Evolutionary conservation across 1,284 basidiomycete genomes (phyloP).

Genomic region (Leccinum colubrinum): DNA sequence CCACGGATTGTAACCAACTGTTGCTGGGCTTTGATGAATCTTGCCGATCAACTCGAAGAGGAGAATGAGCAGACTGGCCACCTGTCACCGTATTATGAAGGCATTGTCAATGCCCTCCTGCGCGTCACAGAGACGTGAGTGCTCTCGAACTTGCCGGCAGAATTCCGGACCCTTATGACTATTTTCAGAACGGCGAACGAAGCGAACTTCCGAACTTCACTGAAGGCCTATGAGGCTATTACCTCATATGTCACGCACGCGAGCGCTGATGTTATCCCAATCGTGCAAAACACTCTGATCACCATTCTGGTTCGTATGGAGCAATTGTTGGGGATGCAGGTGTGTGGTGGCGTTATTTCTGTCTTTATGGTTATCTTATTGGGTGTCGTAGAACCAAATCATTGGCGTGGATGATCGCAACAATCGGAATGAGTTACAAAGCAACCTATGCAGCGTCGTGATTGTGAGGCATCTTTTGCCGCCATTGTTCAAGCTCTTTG

Average conservation of each 20-base stretch:
- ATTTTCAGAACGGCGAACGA: constrained; percentile 76
- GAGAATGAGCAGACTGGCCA: constrained; percentile 53
- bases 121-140: constrained; percentile 82
- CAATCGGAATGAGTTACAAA: constrained; percentile 98
- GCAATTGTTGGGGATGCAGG: constrained; percentile 80
- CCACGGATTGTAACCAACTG: constrained; percentile 92
- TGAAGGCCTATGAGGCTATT: constrained; percentile 87
- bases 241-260: constrained; percentile 84
- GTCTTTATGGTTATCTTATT: constrained; percentile 4
- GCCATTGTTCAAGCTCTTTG: background rate
- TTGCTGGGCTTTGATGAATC: constrained; percentile 96
- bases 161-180: constrained; percentile 12
- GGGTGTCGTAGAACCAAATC: constrained; percentile 74
- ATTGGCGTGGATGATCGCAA: constrained; percentile 95
- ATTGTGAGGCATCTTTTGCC: constrained; percentile 51
- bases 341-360: constrained; percentile 26
- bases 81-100: constrained; percentile 91
- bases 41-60: constrained; percentile 80
- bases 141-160: background rate
- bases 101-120: constrained; percentile 79
- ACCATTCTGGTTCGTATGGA: constrained; percentile 90
- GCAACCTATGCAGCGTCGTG: constrained; percentile 91
- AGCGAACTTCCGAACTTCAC: constrained; percentile 87
- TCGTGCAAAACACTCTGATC: constrained; percentile 83
- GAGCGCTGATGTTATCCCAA: constrained; percentile 76